Base-by-base conservation (phyloP, 257 asterid species). In the Oldenlandia corymbosa region DNA sequence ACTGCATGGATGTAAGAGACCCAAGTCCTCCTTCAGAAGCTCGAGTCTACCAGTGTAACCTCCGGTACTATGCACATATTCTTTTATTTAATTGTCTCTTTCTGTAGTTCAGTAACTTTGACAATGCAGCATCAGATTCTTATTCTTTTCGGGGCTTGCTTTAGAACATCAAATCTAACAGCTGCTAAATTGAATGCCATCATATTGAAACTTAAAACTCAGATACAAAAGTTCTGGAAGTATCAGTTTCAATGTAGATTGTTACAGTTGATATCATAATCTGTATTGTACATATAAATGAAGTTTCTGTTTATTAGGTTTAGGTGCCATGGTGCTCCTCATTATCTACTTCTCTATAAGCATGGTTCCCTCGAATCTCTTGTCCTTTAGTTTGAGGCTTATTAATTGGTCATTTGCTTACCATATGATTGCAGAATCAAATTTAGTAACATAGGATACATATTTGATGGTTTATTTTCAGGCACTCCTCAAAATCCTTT, bases 1-100 rank as follows among this genome's bases (percentile, higher is more conserved):
- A 90, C 80, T 90, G 96, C 77, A 90, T 90, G 97, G 97, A 90
- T 70, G 81, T 84, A 43, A 80, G 97, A 81, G 96, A 90, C 62
- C 97, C 97, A 82, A 65, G 66, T 74, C 65, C 97, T 90, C 67
- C 95, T 90, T 59, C 85, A 95, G 17, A 80, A 65, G 37, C 95
- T 90, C 32, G 86, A 82, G 37, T 75, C 79, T 61, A 85, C 95
- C 55, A 87, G 97, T 68, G 88, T 88, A 32, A 65, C 82, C 68
- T 85, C 88, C 66, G 97, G 97, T 90, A 82, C 59, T 61, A 31
- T 51, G 53, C 27, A n/a, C 30, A 47, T 65, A 31, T 30, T 30
- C 16, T 5, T 42, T 71, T 48, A n/a, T 55, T 42, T 37, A 10
- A 43, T 36, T 24, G 18, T 13, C 7, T 21, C 9, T 7, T 21